These are phyloP conservation scores for Agrostemma githago DNA, from an alignment of 148 eudicot species.

Conservation along the genomic window DNA sequence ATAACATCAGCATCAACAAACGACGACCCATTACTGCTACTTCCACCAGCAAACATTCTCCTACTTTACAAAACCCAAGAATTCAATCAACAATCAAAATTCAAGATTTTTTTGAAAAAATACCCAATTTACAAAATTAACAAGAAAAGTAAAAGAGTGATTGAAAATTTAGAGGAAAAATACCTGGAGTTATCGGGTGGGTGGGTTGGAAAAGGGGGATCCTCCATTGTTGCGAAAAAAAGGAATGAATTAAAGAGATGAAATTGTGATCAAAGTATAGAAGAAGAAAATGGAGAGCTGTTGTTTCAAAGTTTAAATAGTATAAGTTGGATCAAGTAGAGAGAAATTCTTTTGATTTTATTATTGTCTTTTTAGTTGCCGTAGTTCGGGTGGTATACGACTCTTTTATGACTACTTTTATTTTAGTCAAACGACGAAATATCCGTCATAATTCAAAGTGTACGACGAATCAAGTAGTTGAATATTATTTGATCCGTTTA, in stretches of 20 bases:
- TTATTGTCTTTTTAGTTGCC: neutral
- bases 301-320: neutral
- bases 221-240: conserved; percentile 33
- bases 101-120: conserved; percentile 1
- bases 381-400: neutral
- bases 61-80: conserved; percentile 29
- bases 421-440: no score
- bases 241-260: neutral
- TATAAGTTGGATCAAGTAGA: neutral
- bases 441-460: no score
- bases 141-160: conserved; percentile 4
- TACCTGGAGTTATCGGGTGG: conserved; percentile 45
- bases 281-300: neutral
- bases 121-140: neutral
- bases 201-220: conserved; percentile 33
- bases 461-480: no score
- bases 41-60: conserved; percentile 37
- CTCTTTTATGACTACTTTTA: neutral
- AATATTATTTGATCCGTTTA: no score
- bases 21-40: conserved; percentile 29
- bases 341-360: neutral
- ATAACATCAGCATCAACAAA: conserved; percentile 42
- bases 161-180: conserved; percentile 1
- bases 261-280: neutral
- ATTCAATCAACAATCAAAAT: conserved; percentile 5